Evolutionary conservation across 495 filamentous ascomycete species (phyloP).

Genomic region (Podospora didyma): DNA sequence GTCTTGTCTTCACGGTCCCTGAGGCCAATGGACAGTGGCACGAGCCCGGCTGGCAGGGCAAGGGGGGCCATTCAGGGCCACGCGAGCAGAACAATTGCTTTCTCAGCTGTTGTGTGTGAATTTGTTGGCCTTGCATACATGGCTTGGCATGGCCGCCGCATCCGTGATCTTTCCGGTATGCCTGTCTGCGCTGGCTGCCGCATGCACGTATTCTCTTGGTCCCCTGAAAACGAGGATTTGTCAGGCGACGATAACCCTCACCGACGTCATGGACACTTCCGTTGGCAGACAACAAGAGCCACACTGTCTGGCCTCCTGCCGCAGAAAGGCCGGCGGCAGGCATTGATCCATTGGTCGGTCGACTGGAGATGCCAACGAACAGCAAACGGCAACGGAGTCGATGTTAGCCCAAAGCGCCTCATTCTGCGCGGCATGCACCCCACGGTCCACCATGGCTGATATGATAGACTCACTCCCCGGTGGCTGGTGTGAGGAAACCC

Average conservation of each 20-base stretch:
- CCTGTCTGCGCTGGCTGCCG: slow-evolving; percentile 12
- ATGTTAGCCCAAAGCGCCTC: slow-evolving; percentile 19
- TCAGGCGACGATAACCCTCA: background rate
- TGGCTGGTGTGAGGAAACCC: slow-evolving; percentile 10
- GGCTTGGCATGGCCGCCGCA: slow-evolving; percentile 12
- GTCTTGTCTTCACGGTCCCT: background rate
- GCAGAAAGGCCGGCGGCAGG: slow-evolving; percentile 5
- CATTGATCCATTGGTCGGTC: slow-evolving; percentile 7
- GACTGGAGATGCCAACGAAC: background rate
- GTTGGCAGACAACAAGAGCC: background rate
- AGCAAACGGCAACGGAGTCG: slow-evolving; percentile 1
- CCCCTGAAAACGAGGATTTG: background rate
- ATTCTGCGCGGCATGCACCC: slow-evolving; percentile 11
- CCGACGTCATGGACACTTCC: background rate
- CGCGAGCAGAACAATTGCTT: background rate
- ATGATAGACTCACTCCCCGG: slow-evolving; percentile 21
- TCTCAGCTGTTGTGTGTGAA: slow-evolving; percentile 17
- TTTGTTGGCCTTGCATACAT: slow-evolving; percentile 41
- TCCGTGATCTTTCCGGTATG: slow-evolving; percentile 13
- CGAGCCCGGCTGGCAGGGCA: slow-evolving; percentile 3
- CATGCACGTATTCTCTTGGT: background rate
- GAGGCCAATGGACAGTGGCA: slow-evolving; percentile 14
- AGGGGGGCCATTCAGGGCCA: background rate
- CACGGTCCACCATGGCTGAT: slow-evolving; percentile 15
- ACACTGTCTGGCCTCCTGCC: background rate